Percentiles rank a stretch among this genome's conserved stretches.
These are phyloP conservation scores for Pythium chondricola DNA, from an alignment of 352 stramenopile genomes.

Conservation along the genomic window DNA sequence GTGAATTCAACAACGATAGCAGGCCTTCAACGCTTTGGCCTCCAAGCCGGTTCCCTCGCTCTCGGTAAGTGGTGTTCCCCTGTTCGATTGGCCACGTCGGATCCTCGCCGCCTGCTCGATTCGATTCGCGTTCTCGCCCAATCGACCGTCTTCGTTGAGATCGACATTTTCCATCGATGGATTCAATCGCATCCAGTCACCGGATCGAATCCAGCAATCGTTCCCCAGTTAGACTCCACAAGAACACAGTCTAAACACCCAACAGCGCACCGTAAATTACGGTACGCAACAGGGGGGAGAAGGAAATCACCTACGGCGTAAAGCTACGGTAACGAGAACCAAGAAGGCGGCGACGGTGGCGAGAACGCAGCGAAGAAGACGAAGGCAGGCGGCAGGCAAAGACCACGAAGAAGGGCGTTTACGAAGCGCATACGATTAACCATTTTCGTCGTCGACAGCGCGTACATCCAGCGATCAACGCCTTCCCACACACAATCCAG, in stretches of 20 bases:
- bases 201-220: not conserved
- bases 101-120: too few species aligned
- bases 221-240: not conserved
- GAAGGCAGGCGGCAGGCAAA: not conserved
- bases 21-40: not conserved
- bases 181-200: not conserved
- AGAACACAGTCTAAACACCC: not conserved
- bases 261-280: not conserved
- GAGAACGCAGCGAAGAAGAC: not conserved
- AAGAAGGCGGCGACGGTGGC: not conserved
- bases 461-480: not conserved
- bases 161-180: too few species aligned
- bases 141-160: too few species aligned
- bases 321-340: not conserved
- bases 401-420: not conserved
- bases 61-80: not conserved
- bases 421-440: too few species aligned
- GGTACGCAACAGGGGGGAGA: too few species aligned
- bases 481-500: not conserved
- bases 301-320: not conserved
- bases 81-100: not conserved
- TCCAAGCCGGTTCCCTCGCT: not conserved
- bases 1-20: not conserved
- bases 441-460: not conserved
- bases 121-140: too few species aligned